phyloP scores from a whole-genome alignment of 2,329 filamentous ascomycete genomes.

The Neofusicoccum parvum region DNA sequence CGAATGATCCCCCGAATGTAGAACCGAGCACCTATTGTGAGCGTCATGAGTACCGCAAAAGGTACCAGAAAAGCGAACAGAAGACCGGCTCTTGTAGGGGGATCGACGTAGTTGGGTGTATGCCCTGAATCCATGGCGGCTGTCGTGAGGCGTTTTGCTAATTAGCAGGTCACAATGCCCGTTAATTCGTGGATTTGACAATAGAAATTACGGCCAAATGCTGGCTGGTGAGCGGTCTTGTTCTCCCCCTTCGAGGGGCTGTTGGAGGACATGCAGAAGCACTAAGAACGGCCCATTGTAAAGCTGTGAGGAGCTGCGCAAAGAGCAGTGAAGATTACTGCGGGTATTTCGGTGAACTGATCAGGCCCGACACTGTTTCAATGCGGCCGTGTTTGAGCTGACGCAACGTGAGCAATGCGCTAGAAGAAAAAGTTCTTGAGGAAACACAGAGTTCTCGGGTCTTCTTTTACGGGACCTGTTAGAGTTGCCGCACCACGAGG shows the following conservation, averaged over 20 bases:
- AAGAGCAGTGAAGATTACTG: too few species aligned
- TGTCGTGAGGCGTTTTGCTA: too few species aligned
- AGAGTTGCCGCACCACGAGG: not conserved
- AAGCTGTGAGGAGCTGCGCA: too few species aligned
- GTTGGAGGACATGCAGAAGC: too few species aligned
- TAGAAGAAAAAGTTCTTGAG: not conserved
- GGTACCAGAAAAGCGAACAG: slow-evolving; percentile 30
- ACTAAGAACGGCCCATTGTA: too few species aligned
- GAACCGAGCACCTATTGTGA: not conserved
- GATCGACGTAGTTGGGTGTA: slow-evolving; percentile 33
- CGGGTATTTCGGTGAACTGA: not conserved
- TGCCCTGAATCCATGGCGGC: slow-evolving; percentile 25
- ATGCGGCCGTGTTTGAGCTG: too few species aligned
- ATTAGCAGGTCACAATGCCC: too few species aligned
- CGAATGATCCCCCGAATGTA: slow-evolving; percentile 34
- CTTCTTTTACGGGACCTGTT: not conserved
- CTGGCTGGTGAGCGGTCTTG: too few species aligned
- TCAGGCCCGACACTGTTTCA: not conserved
- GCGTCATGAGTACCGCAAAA: slow-evolving; percentile 25
- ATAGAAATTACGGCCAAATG: too few species aligned
- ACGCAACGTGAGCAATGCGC: not conserved
- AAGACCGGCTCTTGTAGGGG: slow-evolving; percentile 28
- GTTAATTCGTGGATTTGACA: too few species aligned
- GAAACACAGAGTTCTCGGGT: not conserved
- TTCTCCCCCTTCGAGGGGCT: too few species aligned